These are phyloP conservation scores for Camellia granthamiana DNA, from an alignment of 148 eudicot genomes.

Conservation along the genomic window DNA sequence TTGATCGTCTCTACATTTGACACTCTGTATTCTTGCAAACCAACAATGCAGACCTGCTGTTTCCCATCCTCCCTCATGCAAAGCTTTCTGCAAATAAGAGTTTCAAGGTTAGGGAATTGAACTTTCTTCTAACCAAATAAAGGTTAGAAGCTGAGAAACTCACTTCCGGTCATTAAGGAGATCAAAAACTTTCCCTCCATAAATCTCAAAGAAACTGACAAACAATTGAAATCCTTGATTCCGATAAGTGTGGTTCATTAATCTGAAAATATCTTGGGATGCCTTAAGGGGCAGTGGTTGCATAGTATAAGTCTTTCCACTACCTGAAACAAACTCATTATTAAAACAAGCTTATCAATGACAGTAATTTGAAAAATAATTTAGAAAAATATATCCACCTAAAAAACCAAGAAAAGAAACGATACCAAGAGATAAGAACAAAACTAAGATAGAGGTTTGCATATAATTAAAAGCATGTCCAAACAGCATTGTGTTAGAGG, in stretches of 20 bases:
- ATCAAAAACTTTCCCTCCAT: slow-evolving; percentile 81
- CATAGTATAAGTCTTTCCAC: slow-evolving; percentile 85
- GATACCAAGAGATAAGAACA: neutral
- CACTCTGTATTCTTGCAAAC: slow-evolving; percentile 66
- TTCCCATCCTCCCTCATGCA: slow-evolving; percentile 83
- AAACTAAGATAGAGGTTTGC: neutral
- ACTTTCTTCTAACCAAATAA: neutral
- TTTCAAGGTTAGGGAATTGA: slow-evolving; percentile 1
- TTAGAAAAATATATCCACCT: neutral
- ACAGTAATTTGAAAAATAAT: slow-evolving; percentile 8
- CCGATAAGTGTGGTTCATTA: slow-evolving; percentile 52
- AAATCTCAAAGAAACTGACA: slow-evolving; percentile 80
- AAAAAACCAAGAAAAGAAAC: neutral
- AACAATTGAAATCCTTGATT: slow-evolving; percentile 74
- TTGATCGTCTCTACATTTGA: slow-evolving; percentile 47
- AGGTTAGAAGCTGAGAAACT: slow-evolving; percentile 19
- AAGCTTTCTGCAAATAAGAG: slow-evolving; percentile 43
- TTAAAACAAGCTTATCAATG: neutral
- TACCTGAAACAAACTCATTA: slow-evolving; percentile 39
- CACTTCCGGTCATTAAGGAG: slow-evolving; percentile 76
- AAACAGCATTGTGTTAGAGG: neutral
- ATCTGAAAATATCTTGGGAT: slow-evolving; percentile 55
- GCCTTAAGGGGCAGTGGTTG: slow-evolving; percentile 80
- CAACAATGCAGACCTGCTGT: slow-evolving; percentile 84
- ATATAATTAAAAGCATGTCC: neutral